A percentile compares a stretch with the other conserved stretches of the same genome.
Conservation (phyloP, 768 basidiomycete species). For the Macrocybe gigantea region DNA sequence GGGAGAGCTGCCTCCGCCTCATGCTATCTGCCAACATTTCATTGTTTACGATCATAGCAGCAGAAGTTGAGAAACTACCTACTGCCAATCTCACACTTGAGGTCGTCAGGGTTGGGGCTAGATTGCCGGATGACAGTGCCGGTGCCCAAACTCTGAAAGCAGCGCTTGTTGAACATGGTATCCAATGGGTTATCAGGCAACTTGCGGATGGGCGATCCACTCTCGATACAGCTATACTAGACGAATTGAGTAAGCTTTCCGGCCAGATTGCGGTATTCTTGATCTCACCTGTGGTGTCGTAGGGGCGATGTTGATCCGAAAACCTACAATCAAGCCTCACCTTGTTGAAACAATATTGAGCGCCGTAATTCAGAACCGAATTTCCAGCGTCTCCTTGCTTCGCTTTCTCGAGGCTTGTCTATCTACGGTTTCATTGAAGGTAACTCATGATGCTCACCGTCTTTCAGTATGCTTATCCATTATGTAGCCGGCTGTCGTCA, state of each 20-base stretch:
- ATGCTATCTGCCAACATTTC: constrained; percentile 15
- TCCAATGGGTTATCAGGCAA: constrained; percentile 49
- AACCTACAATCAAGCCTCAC: constrained; percentile 38
- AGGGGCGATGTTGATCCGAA: neutral
- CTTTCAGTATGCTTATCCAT: constrained; percentile 7
- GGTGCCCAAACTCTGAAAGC: neutral
- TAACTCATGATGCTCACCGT: constrained; percentile 18
- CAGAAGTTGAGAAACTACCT: constrained; percentile 18
- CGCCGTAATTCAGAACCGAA: constrained; percentile 53
- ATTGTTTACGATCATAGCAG: constrained; percentile 17
- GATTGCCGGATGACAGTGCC: neutral
- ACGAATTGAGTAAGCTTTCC: constrained; percentile 31
- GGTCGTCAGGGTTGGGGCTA: constrained; percentile 24
- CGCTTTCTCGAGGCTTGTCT: constrained; percentile 38
- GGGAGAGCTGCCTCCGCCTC: constrained; percentile 21
- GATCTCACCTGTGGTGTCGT: too few species aligned
- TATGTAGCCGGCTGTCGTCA: constrained; percentile 59
- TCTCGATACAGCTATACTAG: constrained; percentile 16
- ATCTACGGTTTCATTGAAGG: constrained; percentile 53
- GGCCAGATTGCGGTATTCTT: neutral
- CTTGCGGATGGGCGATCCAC: constrained; percentile 28
- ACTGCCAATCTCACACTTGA: constrained; percentile 21
- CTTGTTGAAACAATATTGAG: constrained; percentile 69
- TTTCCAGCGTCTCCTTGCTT: constrained; percentile 36
- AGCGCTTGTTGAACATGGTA: constrained; percentile 34